phyloP scores from a whole-genome alignment of 1,139 yeast genomes.

The Pichia sp. region DNA sequence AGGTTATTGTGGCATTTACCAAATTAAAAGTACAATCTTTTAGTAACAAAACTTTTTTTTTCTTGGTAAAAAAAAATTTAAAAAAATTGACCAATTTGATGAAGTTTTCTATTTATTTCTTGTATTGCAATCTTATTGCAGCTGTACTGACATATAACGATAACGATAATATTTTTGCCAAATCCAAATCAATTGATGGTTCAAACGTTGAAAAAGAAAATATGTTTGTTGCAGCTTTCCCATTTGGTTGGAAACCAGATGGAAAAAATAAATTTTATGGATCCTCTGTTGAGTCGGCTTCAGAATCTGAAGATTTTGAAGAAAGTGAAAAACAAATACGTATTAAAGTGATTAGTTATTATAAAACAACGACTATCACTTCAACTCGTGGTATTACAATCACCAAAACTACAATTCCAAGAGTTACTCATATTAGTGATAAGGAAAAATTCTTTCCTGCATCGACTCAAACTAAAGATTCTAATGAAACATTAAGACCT shows the following conservation, averaged over 20 bases:
- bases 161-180: too few species aligned
- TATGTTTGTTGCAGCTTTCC: conserved; percentile 25
- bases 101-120: too few species aligned
- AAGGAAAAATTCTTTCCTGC: background rate
- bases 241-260: conserved; percentile 18
- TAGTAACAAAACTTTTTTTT: too few species aligned
- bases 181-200: background rate
- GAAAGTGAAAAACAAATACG: background rate
- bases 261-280: conserved; percentile 7
- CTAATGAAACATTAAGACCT: background rate
- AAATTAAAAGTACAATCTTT: too few species aligned
- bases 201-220: conserved; percentile 20
- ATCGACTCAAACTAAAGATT: conserved; percentile 2
- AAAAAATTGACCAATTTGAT: too few species aligned
- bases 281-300: background rate
- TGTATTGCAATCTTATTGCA: too few species aligned
- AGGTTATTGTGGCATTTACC: too few species aligned
- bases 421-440: background rate
- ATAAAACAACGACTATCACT: conserved; percentile 14
- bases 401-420: conserved; percentile 1
- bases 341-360: conserved; percentile 6
- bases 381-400: conserved; percentile 4
- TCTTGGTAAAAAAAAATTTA: too few species aligned
- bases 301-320: too few species aligned
- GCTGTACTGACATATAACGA: too few species aligned